These are phyloP conservation scores for Apiospora pterosperma DNA, from an alignment of 2,329 filamentous ascomycete species.

Conservation along the genomic window DNA sequence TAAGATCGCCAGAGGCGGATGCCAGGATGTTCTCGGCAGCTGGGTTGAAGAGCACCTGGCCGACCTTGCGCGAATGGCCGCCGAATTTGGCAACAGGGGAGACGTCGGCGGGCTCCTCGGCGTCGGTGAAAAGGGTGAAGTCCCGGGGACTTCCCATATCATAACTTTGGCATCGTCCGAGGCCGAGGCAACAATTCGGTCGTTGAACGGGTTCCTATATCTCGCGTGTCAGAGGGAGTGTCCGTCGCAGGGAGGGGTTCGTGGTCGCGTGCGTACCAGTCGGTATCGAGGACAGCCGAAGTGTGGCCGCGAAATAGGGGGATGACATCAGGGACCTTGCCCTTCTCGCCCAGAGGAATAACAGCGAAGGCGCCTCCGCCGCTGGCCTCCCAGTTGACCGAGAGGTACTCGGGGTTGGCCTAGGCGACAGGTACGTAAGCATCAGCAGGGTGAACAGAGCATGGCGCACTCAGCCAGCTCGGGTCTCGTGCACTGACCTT, in stretches of 20 bases:
- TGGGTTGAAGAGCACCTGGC: slow-evolving; percentile 97
- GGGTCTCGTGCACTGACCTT: slow-evolving; percentile 57
- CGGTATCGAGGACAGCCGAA: slow-evolving; percentile 90
- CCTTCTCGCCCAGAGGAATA: slow-evolving; percentile 83
- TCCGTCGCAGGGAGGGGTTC: slow-evolving; percentile 12
- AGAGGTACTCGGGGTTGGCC: slow-evolving; percentile 93
- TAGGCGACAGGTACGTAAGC: slow-evolving; percentile 34
- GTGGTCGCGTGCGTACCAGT: slow-evolving; percentile 64
- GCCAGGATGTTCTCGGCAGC: slow-evolving; percentile 93
- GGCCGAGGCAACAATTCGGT: slow-evolving; percentile 85
- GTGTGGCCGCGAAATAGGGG: slow-evolving; percentile 96
- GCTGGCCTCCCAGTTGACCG: slow-evolving; percentile 97
- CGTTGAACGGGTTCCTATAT: slow-evolving; percentile 90
- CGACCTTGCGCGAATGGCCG: slow-evolving; percentile 93
- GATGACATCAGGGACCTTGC: slow-evolving; percentile 87
- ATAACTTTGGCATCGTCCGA: slow-evolving; percentile 98
- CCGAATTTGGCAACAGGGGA: slow-evolving; percentile 75
- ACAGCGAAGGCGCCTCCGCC: slow-evolving; percentile 97
- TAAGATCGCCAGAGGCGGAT: slow-evolving; percentile 91
- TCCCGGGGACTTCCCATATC: slow-evolving; percentile 87
- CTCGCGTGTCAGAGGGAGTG: slow-evolving; percentile 22
- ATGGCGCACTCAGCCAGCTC: not conserved
- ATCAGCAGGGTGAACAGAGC: slow-evolving; percentile 14
- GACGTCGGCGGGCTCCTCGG: slow-evolving; percentile 80
- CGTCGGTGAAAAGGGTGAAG: slow-evolving; percentile 82